Percentiles rank a stretch among this genome's conserved stretches.
Evolutionary conservation across 345 rosid species (phyloP).

Genomic region (Limnanthes douglasii): DNA sequence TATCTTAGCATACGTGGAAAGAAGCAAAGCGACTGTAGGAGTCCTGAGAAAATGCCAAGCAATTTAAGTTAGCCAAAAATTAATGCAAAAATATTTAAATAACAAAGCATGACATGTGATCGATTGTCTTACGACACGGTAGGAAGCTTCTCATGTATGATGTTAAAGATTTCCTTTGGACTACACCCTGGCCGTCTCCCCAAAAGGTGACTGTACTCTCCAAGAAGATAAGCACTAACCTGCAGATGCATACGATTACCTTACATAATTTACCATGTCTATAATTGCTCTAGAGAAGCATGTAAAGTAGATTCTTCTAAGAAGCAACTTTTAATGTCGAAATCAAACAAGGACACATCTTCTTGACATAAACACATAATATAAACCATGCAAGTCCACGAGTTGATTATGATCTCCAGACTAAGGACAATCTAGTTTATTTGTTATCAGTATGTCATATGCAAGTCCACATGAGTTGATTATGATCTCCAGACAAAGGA

Average conservation of each 20-base stretch:
- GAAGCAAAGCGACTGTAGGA: slow-evolving; percentile 77
- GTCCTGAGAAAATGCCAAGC: slow-evolving; percentile 33
- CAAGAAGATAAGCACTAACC: slow-evolving; percentile 96
- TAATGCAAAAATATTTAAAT: slow-evolving; percentile 7
- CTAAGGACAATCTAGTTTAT: no score
- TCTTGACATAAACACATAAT: no score
- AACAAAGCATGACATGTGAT: slow-evolving; percentile 5
- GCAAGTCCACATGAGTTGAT: no score
- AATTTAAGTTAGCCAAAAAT: slow-evolving; percentile 3
- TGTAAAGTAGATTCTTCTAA: no score
- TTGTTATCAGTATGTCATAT: no score
- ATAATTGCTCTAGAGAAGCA: slow-evolving; percentile 40
- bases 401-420: no score
- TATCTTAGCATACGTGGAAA: slow-evolving; percentile 95
- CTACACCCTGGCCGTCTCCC: slow-evolving; percentile 94
- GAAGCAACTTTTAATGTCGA: no score
- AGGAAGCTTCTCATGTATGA: slow-evolving; percentile 92
- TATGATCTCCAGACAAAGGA: no score
- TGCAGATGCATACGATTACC: no score
- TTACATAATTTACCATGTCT: no score
- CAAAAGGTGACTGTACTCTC: slow-evolving; percentile 95
- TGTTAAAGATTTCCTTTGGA: slow-evolving; percentile 78
- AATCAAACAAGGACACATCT: no score
- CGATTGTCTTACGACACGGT: slow-evolving; percentile 74
- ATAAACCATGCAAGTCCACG: no score